Evolutionary conservation across 1,284 basidiomycete genomes (phyloP).

Genomic region (Porodaedalea pini): DNA sequence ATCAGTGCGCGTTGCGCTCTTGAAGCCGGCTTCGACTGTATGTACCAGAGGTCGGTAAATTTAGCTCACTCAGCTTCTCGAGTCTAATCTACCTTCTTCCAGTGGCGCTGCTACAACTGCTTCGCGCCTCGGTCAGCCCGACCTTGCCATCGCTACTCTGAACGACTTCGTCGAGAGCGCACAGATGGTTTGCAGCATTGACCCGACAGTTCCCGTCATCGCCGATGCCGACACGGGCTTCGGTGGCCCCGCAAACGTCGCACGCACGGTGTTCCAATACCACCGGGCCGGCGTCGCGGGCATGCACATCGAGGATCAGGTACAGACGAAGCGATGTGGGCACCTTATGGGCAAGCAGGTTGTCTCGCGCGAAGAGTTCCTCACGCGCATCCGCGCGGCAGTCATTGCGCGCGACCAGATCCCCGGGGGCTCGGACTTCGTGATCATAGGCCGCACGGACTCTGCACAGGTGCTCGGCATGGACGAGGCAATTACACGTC

Average conservation of each 20-base stretch:
- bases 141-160: constrained; percentile 76
- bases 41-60: constrained; percentile 57
- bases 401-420: constrained; percentile 68
- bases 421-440: constrained; percentile 70
- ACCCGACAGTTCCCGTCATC: constrained; percentile 66
- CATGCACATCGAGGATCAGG: constrained; percentile 81
- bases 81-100: background rate
- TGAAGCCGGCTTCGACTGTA: constrained; percentile 70
- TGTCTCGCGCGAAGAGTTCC: constrained; percentile 72
- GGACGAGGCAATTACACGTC: constrained; percentile 71
- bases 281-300: constrained; percentile 69
- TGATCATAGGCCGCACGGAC: constrained; percentile 81
- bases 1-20: constrained; percentile 77
- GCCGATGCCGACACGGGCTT: constrained; percentile 83
- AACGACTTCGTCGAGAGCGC: constrained; percentile 63
- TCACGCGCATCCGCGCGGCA: constrained; percentile 74
- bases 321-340: constrained; percentile 79
- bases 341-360: constrained; percentile 80
- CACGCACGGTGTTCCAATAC: constrained; percentile 73
- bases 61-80: background rate
- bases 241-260: constrained; percentile 74
- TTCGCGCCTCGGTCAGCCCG: constrained; percentile 72
- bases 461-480: constrained; percentile 76
- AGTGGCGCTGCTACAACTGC: constrained; percentile 76
- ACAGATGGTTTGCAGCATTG: constrained; percentile 62